A percentile compares a stretch with the other conserved stretches of the same genome.
Conservation (phyloP, 441 rosid genomes). For the Aquilaria agallochum region DNA sequence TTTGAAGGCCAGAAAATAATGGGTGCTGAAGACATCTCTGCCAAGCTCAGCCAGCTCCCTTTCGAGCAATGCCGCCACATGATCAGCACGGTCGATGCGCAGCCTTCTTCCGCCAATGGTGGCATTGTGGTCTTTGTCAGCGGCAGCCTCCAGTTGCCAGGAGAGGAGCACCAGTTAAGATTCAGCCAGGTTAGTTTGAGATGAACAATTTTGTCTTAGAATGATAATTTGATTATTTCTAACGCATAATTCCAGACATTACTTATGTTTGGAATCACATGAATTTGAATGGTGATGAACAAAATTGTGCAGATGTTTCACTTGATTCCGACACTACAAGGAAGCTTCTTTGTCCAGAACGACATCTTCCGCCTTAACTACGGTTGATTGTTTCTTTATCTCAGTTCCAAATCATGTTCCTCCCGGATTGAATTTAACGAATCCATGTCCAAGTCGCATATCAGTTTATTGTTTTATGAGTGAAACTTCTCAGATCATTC, state of each 20-base stretch:
- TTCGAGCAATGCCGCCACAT: slow-evolving; percentile 60
- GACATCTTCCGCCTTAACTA: slow-evolving; percentile 89
- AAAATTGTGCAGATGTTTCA: slow-evolving; percentile 70
- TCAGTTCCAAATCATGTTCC: neutral
- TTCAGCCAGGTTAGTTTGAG: slow-evolving; percentile 66
- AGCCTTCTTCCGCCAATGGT: slow-evolving; percentile 53
- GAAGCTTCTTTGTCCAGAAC: slow-evolving; percentile 71
- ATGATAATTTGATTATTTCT: neutral
- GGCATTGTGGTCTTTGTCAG: slow-evolving; percentile 78
- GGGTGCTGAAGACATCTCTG: slow-evolving; percentile 50
- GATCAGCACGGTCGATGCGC: slow-evolving; percentile 71
- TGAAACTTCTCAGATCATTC: too few species aligned
- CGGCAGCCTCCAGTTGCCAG: slow-evolving; percentile 64
- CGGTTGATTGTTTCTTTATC: slow-evolving; percentile 28
- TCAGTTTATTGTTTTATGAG: too few species aligned
- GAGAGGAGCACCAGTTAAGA: slow-evolving; percentile 63
- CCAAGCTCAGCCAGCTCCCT: slow-evolving; percentile 57
- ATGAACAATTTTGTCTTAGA: too few species aligned
- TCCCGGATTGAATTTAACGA: neutral
- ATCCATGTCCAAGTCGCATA: too few species aligned
- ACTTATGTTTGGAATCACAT: neutral
- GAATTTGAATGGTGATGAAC: neutral
- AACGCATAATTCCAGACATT: neutral
- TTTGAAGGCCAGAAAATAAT: slow-evolving; percentile 66
- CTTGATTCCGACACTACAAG: slow-evolving; percentile 47